phyloP scores from a whole-genome alignment of 169 alveolate genomes.

The Perkinsus marinus region DNA sequence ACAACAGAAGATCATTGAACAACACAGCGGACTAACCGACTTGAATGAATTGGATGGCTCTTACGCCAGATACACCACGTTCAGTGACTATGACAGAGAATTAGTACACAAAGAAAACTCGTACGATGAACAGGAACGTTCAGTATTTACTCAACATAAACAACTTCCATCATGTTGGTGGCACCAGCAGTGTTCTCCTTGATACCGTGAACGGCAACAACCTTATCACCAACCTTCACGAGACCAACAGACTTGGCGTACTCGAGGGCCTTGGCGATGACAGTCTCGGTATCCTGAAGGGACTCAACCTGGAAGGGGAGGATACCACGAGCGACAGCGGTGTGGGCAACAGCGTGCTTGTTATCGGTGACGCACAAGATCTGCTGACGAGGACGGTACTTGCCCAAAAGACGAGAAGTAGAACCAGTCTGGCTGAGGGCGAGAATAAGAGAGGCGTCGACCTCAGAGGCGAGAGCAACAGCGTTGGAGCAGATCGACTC shows the following conservation, averaged over 20 bases:
- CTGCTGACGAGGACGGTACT: slow-evolving; percentile 74
- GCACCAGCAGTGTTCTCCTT: slow-evolving; percentile 84
- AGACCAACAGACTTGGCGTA: slow-evolving; percentile 67
- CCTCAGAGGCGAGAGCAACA: slow-evolving; percentile 36
- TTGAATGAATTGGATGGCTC: no score
- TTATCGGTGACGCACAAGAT: slow-evolving; percentile 64
- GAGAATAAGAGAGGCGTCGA: slow-evolving; percentile 71
- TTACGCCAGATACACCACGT: no score
- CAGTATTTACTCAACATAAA: slow-evolving; percentile 33
- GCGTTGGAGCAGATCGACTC: slow-evolving; percentile 53
- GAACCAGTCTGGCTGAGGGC: slow-evolving; percentile 90
- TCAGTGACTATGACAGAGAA: no score
- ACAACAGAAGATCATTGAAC: no score
- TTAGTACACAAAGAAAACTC: no score
- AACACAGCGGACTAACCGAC: no score
- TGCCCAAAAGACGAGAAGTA: slow-evolving; percentile 74
- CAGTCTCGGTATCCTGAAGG: slow-evolving; percentile 68
- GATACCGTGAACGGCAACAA: slow-evolving; percentile 83
- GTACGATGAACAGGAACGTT: no score
- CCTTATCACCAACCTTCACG: slow-evolving; percentile 75
- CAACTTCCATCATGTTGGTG: slow-evolving; percentile 77
- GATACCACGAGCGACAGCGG: slow-evolving; percentile 69
- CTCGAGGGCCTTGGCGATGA: slow-evolving; percentile 74
- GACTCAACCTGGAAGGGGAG: slow-evolving; percentile 70
- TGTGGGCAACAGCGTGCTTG: slow-evolving; percentile 57